Percentiles rank a stretch among this genome's conserved stretches.
These are phyloP conservation scores for Fusarium keratoplasticum DNA, from an alignment of 2,329 filamentous ascomycete genomes.

Conservation along the genomic window DNA sequence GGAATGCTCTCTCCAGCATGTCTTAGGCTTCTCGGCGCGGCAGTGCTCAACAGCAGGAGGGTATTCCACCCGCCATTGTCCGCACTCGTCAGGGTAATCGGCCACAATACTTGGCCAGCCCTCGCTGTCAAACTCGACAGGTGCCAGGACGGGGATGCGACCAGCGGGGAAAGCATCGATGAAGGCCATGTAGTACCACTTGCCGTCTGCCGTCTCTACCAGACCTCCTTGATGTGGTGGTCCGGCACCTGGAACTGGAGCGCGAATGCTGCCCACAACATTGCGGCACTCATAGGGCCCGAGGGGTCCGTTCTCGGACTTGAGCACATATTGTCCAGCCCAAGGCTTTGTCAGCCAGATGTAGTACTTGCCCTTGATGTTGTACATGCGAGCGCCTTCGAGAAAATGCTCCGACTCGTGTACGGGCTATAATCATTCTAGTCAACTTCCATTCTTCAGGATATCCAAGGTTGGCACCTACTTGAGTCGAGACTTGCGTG, in stretches of 20 bases:
- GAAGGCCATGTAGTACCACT: slow-evolving; percentile 71
- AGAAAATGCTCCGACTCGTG: slow-evolving; percentile 41
- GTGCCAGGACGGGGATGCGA: slow-evolving; percentile 67
- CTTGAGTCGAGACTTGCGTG: slow-evolving; percentile 55
- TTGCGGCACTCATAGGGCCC: slow-evolving; percentile 61
- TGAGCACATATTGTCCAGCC: slow-evolving; percentile 59
- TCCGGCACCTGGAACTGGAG: slow-evolving; percentile 57
- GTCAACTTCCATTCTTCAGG: background rate
- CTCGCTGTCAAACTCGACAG: slow-evolving; percentile 58
- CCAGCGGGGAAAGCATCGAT: slow-evolving; percentile 65
- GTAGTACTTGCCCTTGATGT: slow-evolving; percentile 65
- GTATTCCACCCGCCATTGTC: slow-evolving; percentile 52
- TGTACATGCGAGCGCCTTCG: slow-evolving; percentile 67
- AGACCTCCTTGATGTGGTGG: slow-evolving; percentile 66
- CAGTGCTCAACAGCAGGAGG: background rate
- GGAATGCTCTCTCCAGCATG: slow-evolving; percentile 5
- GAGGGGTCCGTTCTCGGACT: slow-evolving; percentile 54
- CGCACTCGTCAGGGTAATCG: slow-evolving; percentile 45
- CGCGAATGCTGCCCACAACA: slow-evolving; percentile 54
- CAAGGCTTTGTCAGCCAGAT: slow-evolving; percentile 62
- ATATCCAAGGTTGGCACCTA: slow-evolving; percentile 47
- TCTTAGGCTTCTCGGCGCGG: background rate
- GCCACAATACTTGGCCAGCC: slow-evolving; percentile 59
- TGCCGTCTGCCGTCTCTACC: slow-evolving; percentile 61
- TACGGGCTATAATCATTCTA: background rate